Evolutionary conservation across 257 asterid genomes (phyloP).

Genomic region (Rubia yunnanensis): DNA sequence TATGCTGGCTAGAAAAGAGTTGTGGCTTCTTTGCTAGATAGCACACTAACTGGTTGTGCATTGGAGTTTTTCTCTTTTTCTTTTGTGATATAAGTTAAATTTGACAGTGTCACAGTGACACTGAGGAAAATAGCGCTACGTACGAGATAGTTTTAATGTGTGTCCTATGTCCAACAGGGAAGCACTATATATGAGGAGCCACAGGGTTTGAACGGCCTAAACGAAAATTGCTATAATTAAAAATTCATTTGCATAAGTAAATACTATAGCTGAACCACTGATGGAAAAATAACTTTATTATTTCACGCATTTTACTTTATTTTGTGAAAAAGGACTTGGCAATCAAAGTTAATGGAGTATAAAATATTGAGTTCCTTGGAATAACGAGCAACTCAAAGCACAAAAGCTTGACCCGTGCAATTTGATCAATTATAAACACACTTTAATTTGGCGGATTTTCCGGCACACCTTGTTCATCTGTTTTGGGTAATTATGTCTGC

Average conservation of each 20-base stretch:
- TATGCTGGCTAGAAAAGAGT: background rate
- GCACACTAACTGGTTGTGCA: background rate
- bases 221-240: no score
- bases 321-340: no score
- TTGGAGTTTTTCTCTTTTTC: background rate
- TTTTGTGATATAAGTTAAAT: background rate
- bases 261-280: no score
- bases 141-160: background rate
- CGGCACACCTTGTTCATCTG: slow-evolving; percentile 11
- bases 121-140: background rate
- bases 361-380: no score
- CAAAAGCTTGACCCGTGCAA: background rate
- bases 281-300: no score
- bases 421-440: background rate
- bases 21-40: slow-evolving; percentile 8
- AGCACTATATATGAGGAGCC: background rate
- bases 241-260: no score
- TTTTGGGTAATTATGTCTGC: slow-evolving; percentile 7
- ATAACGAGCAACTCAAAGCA: background rate
- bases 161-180: background rate
- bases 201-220: no score
- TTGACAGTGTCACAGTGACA: background rate
- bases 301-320: background rate
- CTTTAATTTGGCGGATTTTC: slow-evolving; percentile 11
- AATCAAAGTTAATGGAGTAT: no score